These are phyloP conservation scores for Sechiopsis laciniata DNA, from an alignment of 306 rosid species.

Conservation along the genomic window DNA sequence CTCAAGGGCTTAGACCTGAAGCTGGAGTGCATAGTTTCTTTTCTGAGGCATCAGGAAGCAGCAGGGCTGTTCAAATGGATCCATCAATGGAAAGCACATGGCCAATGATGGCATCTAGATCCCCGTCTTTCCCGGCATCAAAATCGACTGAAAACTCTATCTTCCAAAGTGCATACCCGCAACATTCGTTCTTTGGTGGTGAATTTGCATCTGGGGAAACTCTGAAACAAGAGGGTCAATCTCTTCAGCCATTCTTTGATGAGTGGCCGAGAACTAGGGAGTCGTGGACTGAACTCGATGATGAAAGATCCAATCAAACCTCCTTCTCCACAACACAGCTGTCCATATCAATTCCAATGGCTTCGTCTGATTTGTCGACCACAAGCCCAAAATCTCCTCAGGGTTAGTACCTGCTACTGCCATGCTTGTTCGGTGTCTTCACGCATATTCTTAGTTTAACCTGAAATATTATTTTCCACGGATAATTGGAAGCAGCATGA, in stretches of 20 bases:
- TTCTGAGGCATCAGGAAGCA: slow-evolving; percentile 37
- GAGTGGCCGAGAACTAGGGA: slow-evolving; percentile 45
- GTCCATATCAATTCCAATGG: slow-evolving; percentile 45
- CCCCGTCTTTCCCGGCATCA: slow-evolving; percentile 26
- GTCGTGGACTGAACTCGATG: slow-evolving; percentile 47
- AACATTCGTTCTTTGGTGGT: slow-evolving; percentile 27
- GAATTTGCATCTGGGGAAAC: slow-evolving; percentile 28
- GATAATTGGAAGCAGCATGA: slow-evolving; percentile 26
- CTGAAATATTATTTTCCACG: slow-evolving; percentile 21
- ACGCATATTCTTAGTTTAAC: slow-evolving; percentile 1
- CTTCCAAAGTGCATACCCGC: slow-evolving; percentile 28
- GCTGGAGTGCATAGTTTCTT: slow-evolving; percentile 43
- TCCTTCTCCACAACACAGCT: slow-evolving; percentile 47
- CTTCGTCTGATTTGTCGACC: slow-evolving; percentile 34
- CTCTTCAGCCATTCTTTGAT: slow-evolving; percentile 43
- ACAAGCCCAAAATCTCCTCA: slow-evolving; percentile 34
- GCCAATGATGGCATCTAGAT: slow-evolving; percentile 35
- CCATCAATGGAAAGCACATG: slow-evolving; percentile 33
- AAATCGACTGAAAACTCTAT: slow-evolving; percentile 30
- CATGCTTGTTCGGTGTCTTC: neutral
- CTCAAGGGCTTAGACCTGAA: slow-evolving; percentile 38
- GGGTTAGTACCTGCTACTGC: slow-evolving; percentile 29
- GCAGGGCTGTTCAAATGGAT: slow-evolving; percentile 31
- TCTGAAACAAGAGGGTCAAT: slow-evolving; percentile 39
- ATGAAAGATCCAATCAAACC: slow-evolving; percentile 38